A percentile compares a stretch with the other conserved stretches of the same genome.
These are phyloP conservation scores for Pyrenochaeta sp. DNA, from an alignment of 2,329 filamentous ascomycete genomes.

Conservation along the genomic window DNA sequence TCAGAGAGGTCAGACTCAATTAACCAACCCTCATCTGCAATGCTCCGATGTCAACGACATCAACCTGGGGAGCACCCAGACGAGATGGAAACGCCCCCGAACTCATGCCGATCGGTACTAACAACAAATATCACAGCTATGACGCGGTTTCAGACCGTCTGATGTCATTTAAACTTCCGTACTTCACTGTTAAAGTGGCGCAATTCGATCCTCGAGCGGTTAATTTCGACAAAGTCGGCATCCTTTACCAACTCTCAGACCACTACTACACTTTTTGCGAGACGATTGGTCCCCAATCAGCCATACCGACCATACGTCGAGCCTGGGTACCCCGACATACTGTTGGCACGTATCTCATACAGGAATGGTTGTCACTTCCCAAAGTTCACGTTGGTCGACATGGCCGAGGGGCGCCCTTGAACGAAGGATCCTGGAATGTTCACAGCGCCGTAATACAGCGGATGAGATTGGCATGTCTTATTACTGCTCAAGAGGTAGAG, in stretches of 20 bases:
- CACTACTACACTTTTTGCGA: conserved; percentile 1
- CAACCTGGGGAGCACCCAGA: too few species aligned
- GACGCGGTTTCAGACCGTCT: background rate
- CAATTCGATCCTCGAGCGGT: background rate
- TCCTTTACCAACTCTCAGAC: conserved; percentile 4
- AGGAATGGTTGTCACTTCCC: background rate
- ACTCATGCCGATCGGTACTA: too few species aligned
- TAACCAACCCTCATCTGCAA: too few species aligned
- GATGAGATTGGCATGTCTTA: background rate
- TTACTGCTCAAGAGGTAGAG: background rate
- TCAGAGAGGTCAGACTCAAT: too few species aligned
- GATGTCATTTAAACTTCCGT: background rate
- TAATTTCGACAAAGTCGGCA: conserved; percentile 8
- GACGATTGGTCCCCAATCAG: background rate
- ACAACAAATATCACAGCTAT: background rate
- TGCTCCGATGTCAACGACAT: too few species aligned
- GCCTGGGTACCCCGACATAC: background rate
- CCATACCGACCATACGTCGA: background rate
- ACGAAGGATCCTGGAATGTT: background rate
- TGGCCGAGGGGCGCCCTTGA: background rate
- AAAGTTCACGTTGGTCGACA: background rate
- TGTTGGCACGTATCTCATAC: conserved; percentile 1
- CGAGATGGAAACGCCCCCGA: too few species aligned
- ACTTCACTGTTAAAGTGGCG: background rate
- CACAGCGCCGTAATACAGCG: conserved; percentile 2